Evolutionary conservation across 2,329 filamentous ascomycete genomes (phyloP).

Genomic region (Aspergillus carbonarius): DNA sequence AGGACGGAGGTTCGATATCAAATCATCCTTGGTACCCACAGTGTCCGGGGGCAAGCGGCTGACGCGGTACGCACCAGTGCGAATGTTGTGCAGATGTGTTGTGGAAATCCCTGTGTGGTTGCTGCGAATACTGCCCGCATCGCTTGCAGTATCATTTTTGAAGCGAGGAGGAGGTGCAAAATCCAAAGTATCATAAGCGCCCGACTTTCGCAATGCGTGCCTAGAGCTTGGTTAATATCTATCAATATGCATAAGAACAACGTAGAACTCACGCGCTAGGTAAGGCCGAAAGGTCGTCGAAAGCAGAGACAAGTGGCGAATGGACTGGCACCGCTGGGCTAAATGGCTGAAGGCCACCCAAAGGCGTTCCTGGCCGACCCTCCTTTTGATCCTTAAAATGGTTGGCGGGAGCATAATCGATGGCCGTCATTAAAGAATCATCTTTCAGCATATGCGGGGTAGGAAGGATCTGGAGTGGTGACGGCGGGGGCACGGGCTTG

Average conservation of each 20-base stretch:
- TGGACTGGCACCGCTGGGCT: conserved; percentile 69
- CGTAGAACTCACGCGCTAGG: conserved; percentile 78
- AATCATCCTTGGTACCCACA: conserved; percentile 72
- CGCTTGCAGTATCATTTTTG: conserved; percentile 45
- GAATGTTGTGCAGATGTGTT: conserved; percentile 68
- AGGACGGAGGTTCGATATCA: conserved; percentile 59
- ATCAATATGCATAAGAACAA: neutral
- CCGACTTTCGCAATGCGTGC: conserved; percentile 50
- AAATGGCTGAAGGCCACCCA: conserved; percentile 64
- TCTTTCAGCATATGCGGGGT: conserved; percentile 83
- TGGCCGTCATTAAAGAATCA: conserved; percentile 69
- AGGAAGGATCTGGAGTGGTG: conserved; percentile 71
- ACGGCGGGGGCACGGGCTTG: conserved; percentile 68
- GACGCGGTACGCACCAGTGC: conserved; percentile 79
- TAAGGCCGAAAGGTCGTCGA: conserved; percentile 79
- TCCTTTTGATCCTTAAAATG: conserved; percentile 65
- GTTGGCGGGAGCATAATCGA: conserved; percentile 83
- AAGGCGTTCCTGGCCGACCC: conserved; percentile 64
- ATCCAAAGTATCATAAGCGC: conserved; percentile 49
- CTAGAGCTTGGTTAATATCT: conserved; percentile 30
- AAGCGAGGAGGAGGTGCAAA: conserved; percentile 52
- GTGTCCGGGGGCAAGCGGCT: conserved; percentile 78
- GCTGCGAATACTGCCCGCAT: conserved; percentile 58
- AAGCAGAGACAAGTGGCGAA: conserved; percentile 77
- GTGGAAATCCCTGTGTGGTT: conserved; percentile 76